Evolutionary conservation across 331 rosid genomes (phyloP).

Genomic region (Erythrophleum ivorense): DNA sequence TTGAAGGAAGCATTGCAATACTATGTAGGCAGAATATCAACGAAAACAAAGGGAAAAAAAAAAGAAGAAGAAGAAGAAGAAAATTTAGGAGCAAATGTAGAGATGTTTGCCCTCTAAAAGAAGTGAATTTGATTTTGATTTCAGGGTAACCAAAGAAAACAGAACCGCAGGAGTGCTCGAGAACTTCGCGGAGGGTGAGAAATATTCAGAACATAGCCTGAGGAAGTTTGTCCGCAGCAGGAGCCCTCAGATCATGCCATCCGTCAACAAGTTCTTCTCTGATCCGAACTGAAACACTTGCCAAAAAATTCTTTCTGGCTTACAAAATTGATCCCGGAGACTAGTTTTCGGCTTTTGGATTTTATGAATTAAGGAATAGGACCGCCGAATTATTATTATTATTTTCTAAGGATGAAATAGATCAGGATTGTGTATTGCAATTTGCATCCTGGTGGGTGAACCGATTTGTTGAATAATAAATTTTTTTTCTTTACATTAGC

Average conservation of each 20-base stretch:
- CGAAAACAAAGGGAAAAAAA: neutral
- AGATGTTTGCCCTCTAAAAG: neutral
- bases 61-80: neutral
- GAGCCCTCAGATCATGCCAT: slow-evolving; percentile 80
- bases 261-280: slow-evolving; percentile 87
- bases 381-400: slow-evolving; percentile 4
- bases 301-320: neutral
- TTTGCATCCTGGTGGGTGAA: slow-evolving; percentile 37
- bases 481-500: slow-evolving; percentile 1
- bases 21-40: neutral
- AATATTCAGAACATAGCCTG: slow-evolving; percentile 60
- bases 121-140: slow-evolving; percentile 15
- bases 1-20: neutral
- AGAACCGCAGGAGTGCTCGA: slow-evolving; percentile 93
- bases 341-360: slow-evolving; percentile 31
- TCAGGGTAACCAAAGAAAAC: slow-evolving; percentile 80
- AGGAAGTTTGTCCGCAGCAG: slow-evolving; percentile 77
- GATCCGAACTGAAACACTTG: slow-evolving; percentile 60
- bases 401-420: slow-evolving; percentile 13
- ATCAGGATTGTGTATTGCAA: neutral
- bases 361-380: slow-evolving; percentile 41
- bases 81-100: neutral
- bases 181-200: slow-evolving; percentile 85
- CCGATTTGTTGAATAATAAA: slow-evolving; percentile 39
- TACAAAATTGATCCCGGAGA: slow-evolving; percentile 6